Evolutionary conservation across 2,329 filamentous ascomycete species (phyloP).

Genomic region (Cordyceps fumosorosea): DNA sequence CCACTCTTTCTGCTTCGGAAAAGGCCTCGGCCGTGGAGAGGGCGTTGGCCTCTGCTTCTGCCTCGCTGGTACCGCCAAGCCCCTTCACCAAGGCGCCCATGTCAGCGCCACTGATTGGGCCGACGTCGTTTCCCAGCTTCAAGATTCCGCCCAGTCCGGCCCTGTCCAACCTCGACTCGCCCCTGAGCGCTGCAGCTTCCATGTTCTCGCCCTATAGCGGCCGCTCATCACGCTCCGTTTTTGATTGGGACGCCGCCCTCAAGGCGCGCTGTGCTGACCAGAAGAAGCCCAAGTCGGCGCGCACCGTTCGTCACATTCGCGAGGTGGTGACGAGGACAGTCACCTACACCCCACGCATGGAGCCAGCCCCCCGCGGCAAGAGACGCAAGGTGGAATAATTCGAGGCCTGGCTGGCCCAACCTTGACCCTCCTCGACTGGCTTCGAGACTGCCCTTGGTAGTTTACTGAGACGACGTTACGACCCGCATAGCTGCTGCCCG

Average conservation of each 20-base stretch:
- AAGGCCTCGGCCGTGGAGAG: background rate
- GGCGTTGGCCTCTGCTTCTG: constrained; percentile 12
- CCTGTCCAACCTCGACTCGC: constrained; percentile 62
- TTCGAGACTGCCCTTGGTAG: background rate
- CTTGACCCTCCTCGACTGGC: constrained; percentile 1
- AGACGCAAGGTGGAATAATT: constrained; percentile 63
- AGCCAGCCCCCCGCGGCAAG: constrained; percentile 88
- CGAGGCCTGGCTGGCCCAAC: background rate
- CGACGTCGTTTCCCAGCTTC: constrained; percentile 58
- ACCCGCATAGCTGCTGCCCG: constrained; percentile 8
- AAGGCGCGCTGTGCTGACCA: constrained; percentile 59
- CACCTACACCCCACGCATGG: constrained; percentile 81
- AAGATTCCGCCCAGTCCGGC: constrained; percentile 72
- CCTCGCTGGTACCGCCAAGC: constrained; percentile 35
- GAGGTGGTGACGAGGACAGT: constrained; percentile 94
- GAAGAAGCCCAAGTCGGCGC: constrained; percentile 49
- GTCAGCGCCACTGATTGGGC: constrained; percentile 53
- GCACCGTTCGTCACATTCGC: constrained; percentile 64
- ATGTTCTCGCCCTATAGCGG: constrained; percentile 69
- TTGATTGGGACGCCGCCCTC: constrained; percentile 70
- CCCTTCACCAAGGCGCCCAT: constrained; percentile 47
- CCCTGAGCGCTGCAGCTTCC: constrained; percentile 53
- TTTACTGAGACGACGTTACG: constrained; percentile 6
- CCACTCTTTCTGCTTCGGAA: constrained; percentile 17
- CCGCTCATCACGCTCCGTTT: constrained; percentile 58